Base-by-base conservation (phyloP, 805 yeast genomes). In the Soucietia sequanensis region DNA sequence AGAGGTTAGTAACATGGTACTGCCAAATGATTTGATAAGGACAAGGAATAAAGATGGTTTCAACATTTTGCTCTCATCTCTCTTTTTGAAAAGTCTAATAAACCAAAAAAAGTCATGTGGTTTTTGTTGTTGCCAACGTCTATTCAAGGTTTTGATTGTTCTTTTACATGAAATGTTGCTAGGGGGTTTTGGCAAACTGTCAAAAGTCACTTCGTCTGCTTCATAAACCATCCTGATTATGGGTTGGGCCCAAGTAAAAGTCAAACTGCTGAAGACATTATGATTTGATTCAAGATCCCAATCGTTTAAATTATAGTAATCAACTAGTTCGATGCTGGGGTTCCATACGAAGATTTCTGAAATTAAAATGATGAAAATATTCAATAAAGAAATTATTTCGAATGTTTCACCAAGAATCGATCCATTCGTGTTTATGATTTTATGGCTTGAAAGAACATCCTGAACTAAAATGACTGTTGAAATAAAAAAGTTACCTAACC, bases 111-210 rank as follows among this genome's bases (percentile, higher is more conserved):
- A n/a, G 22, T 22, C 17, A 28, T 29, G 27, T 20, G 4, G 15
- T 43, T 11, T 36, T 38, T 13, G 23, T 35, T 5, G 47, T 4
- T 43, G 33, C 65, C 65, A 65, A 22, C 46, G 34, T 9, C 41
- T 41, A 12, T 45, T 33, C 35, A 65, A 52, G 23, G 18, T 33
- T 8, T 8, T 11, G 23, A 21, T 8, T 8, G 10, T 9, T 8
- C 11, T 21, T 21, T 21, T 11, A 9, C 10, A 8, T 8, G 23
- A 8, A 8, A 21, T 9, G 19, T 9, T 8, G 9, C 18, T 11
- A 10, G 96, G 95, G 27, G 88, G 68, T 12, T 75, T 71, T 9
- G 96, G 96, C 33, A 91, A 70, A 56, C 89, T 96, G 2, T 68
- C 63, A 8, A 46, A 42, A 17, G 37, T 40, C 13, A 58, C 54